These are phyloP conservation scores for Aotearoamyces nothofagi DNA, from an alignment of 2,329 filamentous ascomycete genomes.

Conservation along the genomic window DNA sequence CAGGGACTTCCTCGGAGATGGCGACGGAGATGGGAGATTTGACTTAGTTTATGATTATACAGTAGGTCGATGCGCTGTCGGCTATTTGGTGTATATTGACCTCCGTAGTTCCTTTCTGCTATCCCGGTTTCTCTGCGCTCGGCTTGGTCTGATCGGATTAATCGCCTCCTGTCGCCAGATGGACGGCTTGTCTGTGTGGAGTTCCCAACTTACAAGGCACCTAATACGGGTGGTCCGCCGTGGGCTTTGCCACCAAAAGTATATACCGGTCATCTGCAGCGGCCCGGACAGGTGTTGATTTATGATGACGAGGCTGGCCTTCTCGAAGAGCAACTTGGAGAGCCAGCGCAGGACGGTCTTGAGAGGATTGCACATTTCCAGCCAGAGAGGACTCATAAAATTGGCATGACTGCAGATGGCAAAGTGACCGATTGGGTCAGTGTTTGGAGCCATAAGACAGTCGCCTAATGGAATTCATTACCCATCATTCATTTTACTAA, in stretches of 20 bases:
- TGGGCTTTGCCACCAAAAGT: slow-evolving; percentile 53
- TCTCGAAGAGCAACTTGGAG: slow-evolving; percentile 27
- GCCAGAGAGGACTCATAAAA: slow-evolving; percentile 32
- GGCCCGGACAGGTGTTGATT: slow-evolving; percentile 50
- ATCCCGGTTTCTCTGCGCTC: slow-evolving; percentile 36
- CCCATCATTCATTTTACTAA: too few relatives aligned
- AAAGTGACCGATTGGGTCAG: slow-evolving; percentile 35
- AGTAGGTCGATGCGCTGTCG: slow-evolving; percentile 22
- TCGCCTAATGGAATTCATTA: slow-evolving; percentile 2
- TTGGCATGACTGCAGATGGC: slow-evolving; percentile 29
- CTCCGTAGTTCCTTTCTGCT: slow-evolving; percentile 42
- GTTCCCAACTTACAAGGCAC: slow-evolving; percentile 60
- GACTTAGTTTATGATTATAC: slow-evolving; percentile 53
- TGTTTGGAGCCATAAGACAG: too few relatives aligned
- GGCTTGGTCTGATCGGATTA: slow-evolving; percentile 36
- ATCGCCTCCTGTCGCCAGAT: slow-evolving; percentile 29
- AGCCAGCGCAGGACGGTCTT: slow-evolving; percentile 24
- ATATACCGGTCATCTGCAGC: slow-evolving; percentile 56
- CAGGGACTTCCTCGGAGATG: slow-evolving; percentile 34
- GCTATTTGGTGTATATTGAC: background rate
- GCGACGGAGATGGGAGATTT: slow-evolving; percentile 31
- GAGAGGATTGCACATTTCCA: slow-evolving; percentile 32
- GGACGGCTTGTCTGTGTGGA: slow-evolving; percentile 53
- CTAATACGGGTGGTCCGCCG: slow-evolving; percentile 52
- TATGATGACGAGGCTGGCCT: slow-evolving; percentile 43